Percentiles rank a stretch among this genome's conserved stretches.
phyloP scores from a whole-genome alignment of 176 grass and related monocot species.

The Zoysia japonica region DNA sequence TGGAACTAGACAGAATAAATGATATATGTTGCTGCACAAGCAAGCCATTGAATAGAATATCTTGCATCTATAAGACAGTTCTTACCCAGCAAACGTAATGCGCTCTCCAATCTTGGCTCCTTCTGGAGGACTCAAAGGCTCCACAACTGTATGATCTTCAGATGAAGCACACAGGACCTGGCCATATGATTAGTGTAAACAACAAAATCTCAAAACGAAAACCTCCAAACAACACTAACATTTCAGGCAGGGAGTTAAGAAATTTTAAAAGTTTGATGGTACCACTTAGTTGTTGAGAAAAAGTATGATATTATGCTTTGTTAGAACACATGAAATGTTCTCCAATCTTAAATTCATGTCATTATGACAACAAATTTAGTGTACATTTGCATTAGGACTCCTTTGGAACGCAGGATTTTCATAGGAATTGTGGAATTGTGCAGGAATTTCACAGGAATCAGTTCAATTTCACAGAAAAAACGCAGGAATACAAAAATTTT shows the following conservation, averaged over 20 bases:
- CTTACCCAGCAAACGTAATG: conserved; percentile 90
- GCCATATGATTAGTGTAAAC: not conserved
- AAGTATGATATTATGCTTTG: not conserved
- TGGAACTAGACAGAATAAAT: not conserved
- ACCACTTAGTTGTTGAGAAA: not conserved
- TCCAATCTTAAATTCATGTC: too few species aligned
- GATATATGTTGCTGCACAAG: not conserved
- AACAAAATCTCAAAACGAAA: conserved; percentile 15
- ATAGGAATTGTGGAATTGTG: too few species aligned
- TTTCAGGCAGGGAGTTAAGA: conserved; percentile 17
- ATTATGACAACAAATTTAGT: too few species aligned
- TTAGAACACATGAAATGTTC: conserved; percentile 9
- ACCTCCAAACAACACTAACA: conserved; percentile 18
- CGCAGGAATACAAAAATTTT: too few species aligned
- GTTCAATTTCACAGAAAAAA: too few species aligned
- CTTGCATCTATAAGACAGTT: not conserved
- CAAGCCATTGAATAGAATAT: not conserved
- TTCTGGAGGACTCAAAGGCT: conserved; percentile 91
- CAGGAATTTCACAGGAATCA: too few species aligned
- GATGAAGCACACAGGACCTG: conserved; percentile 88
- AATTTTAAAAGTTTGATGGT: conserved; percentile 9
- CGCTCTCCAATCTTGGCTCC: conserved; percentile 87
- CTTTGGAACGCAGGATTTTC: too few species aligned
- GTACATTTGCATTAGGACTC: too few species aligned
- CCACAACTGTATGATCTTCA: conserved; percentile 85